Evolutionary conservation across 495 filamentous ascomycete genomes (phyloP), one percentile per base, ranked within the genome.

Genomic region (Hyaloscypha hepaticicola): DNA sequence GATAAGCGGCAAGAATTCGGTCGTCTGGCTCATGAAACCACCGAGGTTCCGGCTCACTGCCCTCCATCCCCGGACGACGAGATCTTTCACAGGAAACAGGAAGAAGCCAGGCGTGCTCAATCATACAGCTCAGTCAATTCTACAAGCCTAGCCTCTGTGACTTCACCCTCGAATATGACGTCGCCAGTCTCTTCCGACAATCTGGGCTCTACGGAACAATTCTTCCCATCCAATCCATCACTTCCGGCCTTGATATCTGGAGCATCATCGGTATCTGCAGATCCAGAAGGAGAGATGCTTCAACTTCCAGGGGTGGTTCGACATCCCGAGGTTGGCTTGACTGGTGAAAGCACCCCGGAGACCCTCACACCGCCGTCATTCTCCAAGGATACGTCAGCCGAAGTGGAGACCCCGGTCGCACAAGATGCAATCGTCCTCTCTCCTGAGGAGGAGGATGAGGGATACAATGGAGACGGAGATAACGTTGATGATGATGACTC

Each of bases 261-360:
- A n/a, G 88, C 88, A n/a, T 90, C 89, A 28, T 93, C 90, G n/a
- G 77, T 91, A 22, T 92, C 87, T 22, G 86, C 79, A 14, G 81
- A 85, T 50, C 71, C 77, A 1, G 84, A 86, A 67, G 81, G 78
- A 6, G 82, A 86, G 31, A 81, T 84, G 50, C 74, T 84, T 16
- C 70, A 77, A 58, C 72, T 74, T n/a, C 82, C 82, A 6, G 81
- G 81, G 4, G 71, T 77, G 6, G 69, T 80, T 29, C 70, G 72
- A 22, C 48, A 41, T 31, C 56, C 60, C 2, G 33, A 67, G 12
- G n/a, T 19, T 16, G 50, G 72, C 72, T 29, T 70, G 72, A 28
- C 76, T 73, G 12, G 71, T 76, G 28, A 77, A 29, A 77, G 80
- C 51, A 81, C 82, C 0, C 77, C 80, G 2, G 81, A 85, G 50